Base-by-base conservation (phyloP, 2,329 filamentous ascomycete species). In the Rugonectria rugulosa region DNA sequence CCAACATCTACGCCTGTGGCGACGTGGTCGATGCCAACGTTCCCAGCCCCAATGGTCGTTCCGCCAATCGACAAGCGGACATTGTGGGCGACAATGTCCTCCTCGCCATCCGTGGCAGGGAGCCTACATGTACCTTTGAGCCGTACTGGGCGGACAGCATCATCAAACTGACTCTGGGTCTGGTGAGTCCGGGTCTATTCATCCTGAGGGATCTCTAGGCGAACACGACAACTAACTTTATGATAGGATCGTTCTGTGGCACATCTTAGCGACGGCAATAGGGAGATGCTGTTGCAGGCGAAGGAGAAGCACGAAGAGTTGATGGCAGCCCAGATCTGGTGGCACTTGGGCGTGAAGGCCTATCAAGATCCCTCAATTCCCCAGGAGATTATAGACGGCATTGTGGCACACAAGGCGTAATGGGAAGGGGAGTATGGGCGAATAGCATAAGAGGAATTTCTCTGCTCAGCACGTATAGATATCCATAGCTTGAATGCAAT, bases 1-100 rank as follows among this genome's bases (percentile, higher is more conserved):
- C 78, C 2, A 79, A 85, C 56, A 75, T 89, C 2, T 89, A 86
- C 62, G 82, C 81, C 1, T 80, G 84, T n/a, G 87, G 87, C 15
- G 87, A 89, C 59, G 83, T 90, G 5, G 80, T 84, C 4, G 81
- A 83, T 21, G 79, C 78, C 1, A 57, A 69, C 10, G 75, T 77
- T 1, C 74, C 74, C 0, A 70, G 73, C 29, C 80, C 80, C 6
- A 87, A 86, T 65, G 83, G 80, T 0, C 76, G 85, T 9, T 79
- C 83, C 0, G 83, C 82, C 0, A 74, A 75, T 38, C 73, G 76
- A 10, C 86, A 89, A 63, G 82, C 80, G 3, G 72, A 75, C 24
- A 64, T 83, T 4, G 84, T 79, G 0, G 78, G 78, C 2, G 76
- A 79, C 32, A 89, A 88, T 58, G 76, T 88, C 15, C 64, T 85